Evolutionary conservation across 768 basidiomycete species (phyloP), one percentile per base, ranked within the genome.

Genomic region (Amanita pseudoporphyria): DNA sequence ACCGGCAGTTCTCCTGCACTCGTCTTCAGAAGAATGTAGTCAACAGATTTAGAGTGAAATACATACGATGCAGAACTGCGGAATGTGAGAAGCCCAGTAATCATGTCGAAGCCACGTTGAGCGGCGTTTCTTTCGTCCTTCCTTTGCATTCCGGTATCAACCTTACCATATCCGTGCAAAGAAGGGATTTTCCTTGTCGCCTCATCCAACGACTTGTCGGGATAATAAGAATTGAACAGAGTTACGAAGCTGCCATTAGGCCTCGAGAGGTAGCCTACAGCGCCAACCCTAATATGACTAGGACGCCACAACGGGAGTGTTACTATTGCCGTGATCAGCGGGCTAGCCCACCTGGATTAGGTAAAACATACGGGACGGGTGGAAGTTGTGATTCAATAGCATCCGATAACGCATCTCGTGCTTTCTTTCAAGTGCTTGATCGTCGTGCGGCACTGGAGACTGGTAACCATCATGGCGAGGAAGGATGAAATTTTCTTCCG

Each of bases 291-390:
- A 0, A 91, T 74, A 2, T 60, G 73, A 0, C 75, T 69, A 2
- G 89, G 89, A 3, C 67, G 69, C 88, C 87, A 93, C 6, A 90
- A 67, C 9, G 88, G 82, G 16, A 83, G 63, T 1, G 71, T 74
- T 48, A 87, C 82, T 83, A 32, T 28, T n/a, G 46, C 37, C 33
- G 35, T 21, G 6, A 26, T 45, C 24, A 52, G 7, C 26, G 22
- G 51, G 31, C 31, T 48, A 26, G 37, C 45, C 24, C 49, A 44
- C 21, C 26, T 40, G 22, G 9, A 26, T n/a, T 36, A 9, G 9
- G 45, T 45, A 47, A 1, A 45, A 70, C 84, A 47, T 58, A 87
- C 87, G 58, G 6, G 81, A 79, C 39, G 75, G 71, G 60, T 91
- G 82, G 64, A 81, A 88, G 7, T 74, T 71, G 55, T 91, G 89